phyloP scores from a whole-genome alignment of 805 yeast species.

The Komagataella mondaviorum region DNA sequence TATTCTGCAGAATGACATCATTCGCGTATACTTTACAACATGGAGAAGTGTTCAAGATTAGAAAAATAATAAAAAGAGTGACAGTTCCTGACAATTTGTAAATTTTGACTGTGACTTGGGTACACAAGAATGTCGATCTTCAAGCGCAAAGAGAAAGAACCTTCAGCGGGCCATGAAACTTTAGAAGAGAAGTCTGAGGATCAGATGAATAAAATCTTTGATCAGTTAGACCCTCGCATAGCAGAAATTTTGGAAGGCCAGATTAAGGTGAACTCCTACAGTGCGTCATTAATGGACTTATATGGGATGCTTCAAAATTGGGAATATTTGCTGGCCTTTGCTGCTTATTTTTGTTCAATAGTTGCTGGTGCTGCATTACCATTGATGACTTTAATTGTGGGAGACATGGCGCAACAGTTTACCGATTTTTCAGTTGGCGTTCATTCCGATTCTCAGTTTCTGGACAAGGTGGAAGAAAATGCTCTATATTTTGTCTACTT shows the following conservation, averaged over 20 bases:
- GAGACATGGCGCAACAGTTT: conserved; percentile 22
- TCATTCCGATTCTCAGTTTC: conserved; percentile 14
- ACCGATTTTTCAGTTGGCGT: conserved; percentile 14
- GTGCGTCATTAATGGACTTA: neutral
- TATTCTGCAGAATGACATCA: neutral
- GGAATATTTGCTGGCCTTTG: conserved; percentile 14
- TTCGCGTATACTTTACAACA: neutral
- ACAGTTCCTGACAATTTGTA: neutral
- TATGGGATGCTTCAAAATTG: conserved; percentile 1
- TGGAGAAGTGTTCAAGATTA: too few species aligned
- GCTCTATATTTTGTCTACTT: conserved; percentile 24
- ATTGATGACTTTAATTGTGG: conserved; percentile 24
- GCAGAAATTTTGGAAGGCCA: neutral
- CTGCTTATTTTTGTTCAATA: conserved; percentile 18
- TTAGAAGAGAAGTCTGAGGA: neutral
- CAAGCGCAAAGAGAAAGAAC: neutral
- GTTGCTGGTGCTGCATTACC: conserved; percentile 26
- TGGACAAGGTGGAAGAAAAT: conserved; percentile 17
- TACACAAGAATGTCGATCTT: neutral
- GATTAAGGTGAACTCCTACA: neutral
- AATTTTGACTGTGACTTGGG: neutral
- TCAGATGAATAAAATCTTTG: neutral
- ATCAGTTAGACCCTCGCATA: neutral
- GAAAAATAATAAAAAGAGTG: neutral
- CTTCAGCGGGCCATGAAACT: neutral